Evolutionary conservation across 495 filamentous ascomycete species (phyloP), one percentile per base, ranked within the genome.

Genomic region (Penicillium psychrofluorescens): DNA sequence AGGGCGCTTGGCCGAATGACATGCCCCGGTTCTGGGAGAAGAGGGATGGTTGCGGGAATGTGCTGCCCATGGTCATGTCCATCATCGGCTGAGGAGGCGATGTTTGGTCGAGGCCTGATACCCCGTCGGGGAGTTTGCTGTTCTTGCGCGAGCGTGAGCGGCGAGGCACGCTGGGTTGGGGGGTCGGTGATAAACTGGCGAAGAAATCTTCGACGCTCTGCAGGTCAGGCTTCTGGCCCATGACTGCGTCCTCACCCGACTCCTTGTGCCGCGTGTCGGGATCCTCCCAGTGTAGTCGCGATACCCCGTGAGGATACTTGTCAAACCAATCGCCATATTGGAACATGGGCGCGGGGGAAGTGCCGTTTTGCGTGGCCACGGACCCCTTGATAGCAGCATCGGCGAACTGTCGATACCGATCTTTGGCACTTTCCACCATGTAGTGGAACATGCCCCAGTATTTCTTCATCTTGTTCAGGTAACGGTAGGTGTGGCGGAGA

Each of bases 291-390:
- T 92, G 85, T 8, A 83, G 72, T 41, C 84, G 76, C 27, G 87
- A 86, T 14, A 96, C 87, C 9, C 92, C 92, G 54, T 92, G 88
- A 1, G 92, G 92, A 66, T 96, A 96, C 51, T 87, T 83, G 57
- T 90, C 81, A 56, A 96, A 96, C 92, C 92, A 98, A 63, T 98
- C 92, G 31, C 90, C 90, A 53, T 97, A 98, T 57, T 96, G 91
- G 68, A 95, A 90, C 61, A 95, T 87, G 10, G 70, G 66, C 1
- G 77, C 66, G 9, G 64, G 46, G 4, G 57, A 48, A 13, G 50
- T 78, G 14, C 79, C 80, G 33, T 80, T 64, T 40, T 78, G 72
- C 43, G 67, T 72, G 39, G 78, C 65, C 15, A 63, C 55, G 27
- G 66, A 59, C 28, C 64, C 68, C 40, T 63, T 65, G 41, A 68